Evolutionary conservation across 768 basidiomycete genomes (phyloP).

Genomic region (Hortiboletus campestris): DNA sequence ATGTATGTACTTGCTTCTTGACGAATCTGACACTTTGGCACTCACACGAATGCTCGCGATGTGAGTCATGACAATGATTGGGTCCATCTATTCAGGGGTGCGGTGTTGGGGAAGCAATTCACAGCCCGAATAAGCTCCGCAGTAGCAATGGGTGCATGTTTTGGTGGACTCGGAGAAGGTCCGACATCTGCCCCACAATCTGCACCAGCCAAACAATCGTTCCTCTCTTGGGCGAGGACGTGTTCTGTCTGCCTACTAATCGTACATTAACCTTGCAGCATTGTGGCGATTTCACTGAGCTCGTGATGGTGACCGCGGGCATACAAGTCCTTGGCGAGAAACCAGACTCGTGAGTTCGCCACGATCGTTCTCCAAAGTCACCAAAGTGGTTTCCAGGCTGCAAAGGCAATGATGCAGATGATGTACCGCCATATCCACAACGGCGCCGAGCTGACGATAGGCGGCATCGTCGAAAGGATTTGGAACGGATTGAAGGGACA

Average conservation of each 20-base stretch:
- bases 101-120: too few relatives aligned
- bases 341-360: slow-evolving; percentile 1
- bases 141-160: too few relatives aligned
- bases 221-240: background rate
- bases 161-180: too few relatives aligned
- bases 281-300: background rate
- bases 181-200: too few relatives aligned
- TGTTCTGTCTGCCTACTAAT: background rate
- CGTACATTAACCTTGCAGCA: background rate
- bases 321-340: slow-evolving; percentile 1
- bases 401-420: background rate
- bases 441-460: background rate
- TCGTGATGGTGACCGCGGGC: background rate
- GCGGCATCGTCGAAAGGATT: background rate
- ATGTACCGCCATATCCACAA: background rate
- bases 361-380: background rate
- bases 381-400: background rate
- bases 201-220: background rate
- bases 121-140: too few relatives aligned
- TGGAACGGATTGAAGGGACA: background rate
- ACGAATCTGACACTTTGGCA: too few relatives aligned
- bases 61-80: too few relatives aligned
- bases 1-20: too few relatives aligned
- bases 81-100: too few relatives aligned
- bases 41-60: too few relatives aligned